Percentiles rank a stretch among this genome's conserved stretches.
These are phyloP conservation scores for Pseudomassariella vexata DNA, from an alignment of 2,329 filamentous ascomycete genomes.

Conservation along the genomic window DNA sequence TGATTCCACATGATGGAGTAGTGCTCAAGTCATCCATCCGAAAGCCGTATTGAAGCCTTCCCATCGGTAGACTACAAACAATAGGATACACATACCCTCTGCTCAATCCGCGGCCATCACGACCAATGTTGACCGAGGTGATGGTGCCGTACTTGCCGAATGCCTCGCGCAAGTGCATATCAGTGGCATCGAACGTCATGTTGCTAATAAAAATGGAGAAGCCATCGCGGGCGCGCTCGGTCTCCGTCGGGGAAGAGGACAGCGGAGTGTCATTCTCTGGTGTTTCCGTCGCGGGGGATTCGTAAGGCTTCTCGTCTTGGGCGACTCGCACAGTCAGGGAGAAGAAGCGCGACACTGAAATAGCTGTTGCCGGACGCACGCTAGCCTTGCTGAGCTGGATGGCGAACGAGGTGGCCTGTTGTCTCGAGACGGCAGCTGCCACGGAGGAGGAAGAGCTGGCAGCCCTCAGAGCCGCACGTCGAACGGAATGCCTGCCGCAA, in stretches of 20 bases:
- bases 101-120: constrained; percentile 22
- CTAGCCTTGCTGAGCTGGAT: constrained; percentile 20
- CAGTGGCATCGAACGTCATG: constrained; percentile 62
- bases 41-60: no score
- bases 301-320: constrained; percentile 11
- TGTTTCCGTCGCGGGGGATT: no score
- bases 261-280: no score
- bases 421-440: constrained; percentile 17
- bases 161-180: constrained; percentile 52
- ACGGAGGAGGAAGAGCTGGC: constrained; percentile 19
- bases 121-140: constrained; percentile 11
- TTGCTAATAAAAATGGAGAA: constrained; percentile 61
- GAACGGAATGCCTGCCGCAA: constrained; percentile 26
- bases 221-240: neutral
- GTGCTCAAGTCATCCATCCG: no score
- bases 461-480: constrained; percentile 24
- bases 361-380: constrained; percentile 11
- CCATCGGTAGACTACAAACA: no score
- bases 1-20: no score
- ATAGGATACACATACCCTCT: constrained; percentile 20
- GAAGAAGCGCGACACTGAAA: constrained; percentile 21
- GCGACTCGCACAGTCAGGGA: constrained; percentile 21
- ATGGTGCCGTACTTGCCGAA: constrained; percentile 41
- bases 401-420: constrained; percentile 21
- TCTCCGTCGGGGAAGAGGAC: constrained; percentile 4